phyloP scores from a whole-genome alignment of 2,329 filamentous ascomycete species.

The Colletotrichum sp. region DNA sequence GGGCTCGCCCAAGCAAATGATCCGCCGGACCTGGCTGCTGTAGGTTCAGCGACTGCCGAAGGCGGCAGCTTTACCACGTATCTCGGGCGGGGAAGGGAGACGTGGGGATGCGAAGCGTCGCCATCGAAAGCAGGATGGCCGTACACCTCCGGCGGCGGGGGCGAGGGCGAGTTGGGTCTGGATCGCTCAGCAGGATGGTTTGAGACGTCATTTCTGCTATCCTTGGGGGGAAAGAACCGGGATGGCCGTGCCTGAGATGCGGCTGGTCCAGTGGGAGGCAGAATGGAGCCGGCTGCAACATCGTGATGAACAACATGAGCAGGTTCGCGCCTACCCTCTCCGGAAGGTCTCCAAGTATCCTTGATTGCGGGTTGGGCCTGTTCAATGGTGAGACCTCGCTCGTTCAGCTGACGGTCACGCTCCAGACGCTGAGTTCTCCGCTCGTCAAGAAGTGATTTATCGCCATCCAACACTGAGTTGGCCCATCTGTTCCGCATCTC shows the following conservation, averaged over 20 bases:
- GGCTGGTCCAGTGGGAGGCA: slow-evolving; percentile 34
- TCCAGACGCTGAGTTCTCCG: slow-evolving; percentile 43
- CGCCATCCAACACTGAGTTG: slow-evolving; percentile 46
- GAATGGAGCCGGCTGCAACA: slow-evolving; percentile 22
- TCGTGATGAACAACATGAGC: slow-evolving; percentile 32
- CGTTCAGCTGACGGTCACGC: slow-evolving; percentile 47
- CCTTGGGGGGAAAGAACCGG: slow-evolving; percentile 65
- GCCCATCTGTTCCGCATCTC: slow-evolving; percentile 43
- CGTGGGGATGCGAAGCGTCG: slow-evolving; percentile 67
- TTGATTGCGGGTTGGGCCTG: slow-evolving; percentile 54
- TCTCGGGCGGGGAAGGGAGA: slow-evolving; percentile 71
- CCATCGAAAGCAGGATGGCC: slow-evolving; percentile 77
- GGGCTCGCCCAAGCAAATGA: slow-evolving; percentile 41
- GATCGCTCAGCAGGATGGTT: slow-evolving; percentile 37
- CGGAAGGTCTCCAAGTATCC: slow-evolving; percentile 58
- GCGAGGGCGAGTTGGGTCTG: slow-evolving; percentile 65
- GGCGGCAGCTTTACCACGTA: slow-evolving; percentile 86
- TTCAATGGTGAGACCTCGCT: slow-evolving; percentile 47
- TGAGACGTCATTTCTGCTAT: slow-evolving; percentile 47
- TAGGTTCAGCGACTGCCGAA: slow-evolving; percentile 41
- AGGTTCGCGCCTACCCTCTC: slow-evolving; percentile 38
- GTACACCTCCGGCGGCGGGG: slow-evolving; percentile 73
- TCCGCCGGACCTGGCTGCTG: slow-evolving; percentile 27
- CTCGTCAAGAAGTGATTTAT: slow-evolving; percentile 47
- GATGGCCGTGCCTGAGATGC: slow-evolving; percentile 56